Evolutionary conservation across 768 basidiomycete genomes (phyloP).

Genomic region (Phylloporus scabripes): DNA sequence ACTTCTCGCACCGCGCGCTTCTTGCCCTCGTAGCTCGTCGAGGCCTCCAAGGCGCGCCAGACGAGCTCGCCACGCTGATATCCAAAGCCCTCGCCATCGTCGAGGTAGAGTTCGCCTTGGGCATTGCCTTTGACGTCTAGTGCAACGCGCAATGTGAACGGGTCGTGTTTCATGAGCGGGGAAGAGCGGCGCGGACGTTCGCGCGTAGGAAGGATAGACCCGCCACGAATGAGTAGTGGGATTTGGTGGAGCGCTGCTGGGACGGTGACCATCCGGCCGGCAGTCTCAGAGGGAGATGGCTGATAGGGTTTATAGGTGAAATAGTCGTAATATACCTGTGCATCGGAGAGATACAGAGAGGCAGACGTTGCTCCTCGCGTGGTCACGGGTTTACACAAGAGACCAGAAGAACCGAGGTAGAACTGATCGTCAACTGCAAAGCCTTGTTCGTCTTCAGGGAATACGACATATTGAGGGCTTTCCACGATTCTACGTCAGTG

Average conservation of each 20-base stretch:
- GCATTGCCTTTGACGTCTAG: conserved; percentile 57
- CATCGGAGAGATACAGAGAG: conserved; percentile 80
- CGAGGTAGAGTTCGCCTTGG: conserved; percentile 85
- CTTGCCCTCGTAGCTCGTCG: conserved; percentile 28
- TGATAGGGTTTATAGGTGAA: conserved; percentile 66
- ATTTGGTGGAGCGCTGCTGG: conserved; percentile 73
- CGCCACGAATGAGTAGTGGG: conserved; percentile 86
- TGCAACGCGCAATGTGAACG: conserved; percentile 86
- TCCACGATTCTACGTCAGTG: background rate
- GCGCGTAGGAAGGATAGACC: conserved; percentile 82
- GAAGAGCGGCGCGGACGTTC: conserved; percentile 85
- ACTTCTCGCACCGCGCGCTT: conserved; percentile 33
- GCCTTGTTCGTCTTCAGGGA: conserved; percentile 83
- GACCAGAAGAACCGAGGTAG: conserved; percentile 81
- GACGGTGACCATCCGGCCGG: conserved; percentile 69
- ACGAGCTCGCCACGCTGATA: conserved; percentile 75
- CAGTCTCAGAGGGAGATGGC: conserved; percentile 39
- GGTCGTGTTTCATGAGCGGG: conserved; percentile 83
- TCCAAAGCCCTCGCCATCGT: conserved; percentile 84
- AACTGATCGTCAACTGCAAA: conserved; percentile 93
- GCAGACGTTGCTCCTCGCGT: conserved; percentile 62
- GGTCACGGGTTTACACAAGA: conserved; percentile 90
- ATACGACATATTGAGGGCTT: conserved; percentile 93
- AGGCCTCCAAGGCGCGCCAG: conserved; percentile 73
- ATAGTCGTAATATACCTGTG: conserved; percentile 95